Evolutionary conservation across 1,139 yeast genomes (phyloP).

Genomic region (Meyerozyma athensensis): DNA sequence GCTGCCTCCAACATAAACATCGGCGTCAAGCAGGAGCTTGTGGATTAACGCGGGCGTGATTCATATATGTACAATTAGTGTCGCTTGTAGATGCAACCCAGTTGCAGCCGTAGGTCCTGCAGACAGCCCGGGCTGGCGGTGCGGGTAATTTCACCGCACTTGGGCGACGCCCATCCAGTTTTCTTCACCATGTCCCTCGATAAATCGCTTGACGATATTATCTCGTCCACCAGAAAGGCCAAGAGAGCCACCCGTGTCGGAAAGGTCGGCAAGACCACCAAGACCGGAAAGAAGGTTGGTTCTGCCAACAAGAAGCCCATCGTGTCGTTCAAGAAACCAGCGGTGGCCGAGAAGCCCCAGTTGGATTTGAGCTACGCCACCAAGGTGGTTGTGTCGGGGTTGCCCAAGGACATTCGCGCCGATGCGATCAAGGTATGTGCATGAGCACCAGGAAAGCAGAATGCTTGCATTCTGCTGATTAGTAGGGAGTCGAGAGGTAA

Average conservation of each 20-base stretch:
- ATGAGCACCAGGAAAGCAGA: conserved; percentile 5
- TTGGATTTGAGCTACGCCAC: conserved; percentile 59
- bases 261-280: conserved; percentile 31
- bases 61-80: background rate
- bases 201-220: conserved; percentile 93
- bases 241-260: conserved; percentile 9
- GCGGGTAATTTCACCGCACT: no score
- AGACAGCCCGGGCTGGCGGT: no score
- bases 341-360: conserved; percentile 22
- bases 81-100: background rate
- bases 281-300: conserved; percentile 29
- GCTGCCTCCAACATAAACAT: conserved; percentile 20
- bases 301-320: conserved; percentile 27
- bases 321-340: conserved; percentile 35
- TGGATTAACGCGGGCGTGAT: conserved; percentile 3
- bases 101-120: background rate
- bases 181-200: conserved; percentile 44
- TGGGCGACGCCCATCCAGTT: no score
- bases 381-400: conserved; percentile 73
- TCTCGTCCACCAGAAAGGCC: conserved; percentile 53
- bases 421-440: conserved; percentile 78
- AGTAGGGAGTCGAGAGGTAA: no score
- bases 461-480: no score
- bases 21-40: background rate
- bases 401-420: conserved; percentile 72